Percentiles rank a stretch among this genome's conserved stretches.
Conservation (phyloP, 345 rosid genomes). For the Aurinia saxatilis region DNA sequence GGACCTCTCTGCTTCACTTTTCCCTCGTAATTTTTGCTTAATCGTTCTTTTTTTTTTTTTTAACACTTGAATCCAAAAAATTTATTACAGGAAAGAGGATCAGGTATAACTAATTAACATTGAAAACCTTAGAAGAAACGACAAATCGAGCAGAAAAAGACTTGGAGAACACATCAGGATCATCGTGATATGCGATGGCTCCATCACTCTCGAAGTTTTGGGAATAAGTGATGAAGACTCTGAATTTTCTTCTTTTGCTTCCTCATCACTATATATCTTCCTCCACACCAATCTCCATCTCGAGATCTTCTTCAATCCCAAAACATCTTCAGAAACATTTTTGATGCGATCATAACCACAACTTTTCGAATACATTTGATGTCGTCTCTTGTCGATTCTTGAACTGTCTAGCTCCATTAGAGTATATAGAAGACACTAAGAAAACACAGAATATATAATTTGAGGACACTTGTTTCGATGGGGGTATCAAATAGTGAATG, state of each 20-base stretch:
- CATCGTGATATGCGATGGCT: slow-evolving; percentile 22
- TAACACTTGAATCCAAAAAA: neutral
- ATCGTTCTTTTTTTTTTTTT: too few species aligned
- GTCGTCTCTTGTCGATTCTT: slow-evolving; percentile 6
- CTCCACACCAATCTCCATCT: slow-evolving; percentile 25
- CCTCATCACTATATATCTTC: slow-evolving; percentile 11
- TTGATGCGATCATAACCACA: slow-evolving; percentile 12
- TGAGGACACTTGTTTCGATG: neutral
- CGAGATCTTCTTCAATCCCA: slow-evolving; percentile 6
- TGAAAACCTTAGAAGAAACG: slow-evolving; percentile 20
- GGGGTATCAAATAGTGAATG: too few species aligned
- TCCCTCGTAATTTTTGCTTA: too few species aligned
- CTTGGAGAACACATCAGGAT: slow-evolving; percentile 23
- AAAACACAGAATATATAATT: neutral
- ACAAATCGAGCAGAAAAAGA: slow-evolving; percentile 29
- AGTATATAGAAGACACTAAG: neutral
- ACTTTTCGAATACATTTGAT: neutral
- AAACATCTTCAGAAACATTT: slow-evolving; percentile 6
- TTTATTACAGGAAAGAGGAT: slow-evolving; percentile 1
- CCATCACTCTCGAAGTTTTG: slow-evolving; percentile 27
- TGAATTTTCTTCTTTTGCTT: slow-evolving; percentile 8
- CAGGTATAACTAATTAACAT: neutral
- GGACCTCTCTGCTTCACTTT: too few species aligned
- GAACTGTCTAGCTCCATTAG: slow-evolving; percentile 9
- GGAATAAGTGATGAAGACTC: slow-evolving; percentile 9